Evolutionary conservation across 768 basidiomycete genomes (phyloP).

Genomic region (Phylloporus sp.): DNA sequence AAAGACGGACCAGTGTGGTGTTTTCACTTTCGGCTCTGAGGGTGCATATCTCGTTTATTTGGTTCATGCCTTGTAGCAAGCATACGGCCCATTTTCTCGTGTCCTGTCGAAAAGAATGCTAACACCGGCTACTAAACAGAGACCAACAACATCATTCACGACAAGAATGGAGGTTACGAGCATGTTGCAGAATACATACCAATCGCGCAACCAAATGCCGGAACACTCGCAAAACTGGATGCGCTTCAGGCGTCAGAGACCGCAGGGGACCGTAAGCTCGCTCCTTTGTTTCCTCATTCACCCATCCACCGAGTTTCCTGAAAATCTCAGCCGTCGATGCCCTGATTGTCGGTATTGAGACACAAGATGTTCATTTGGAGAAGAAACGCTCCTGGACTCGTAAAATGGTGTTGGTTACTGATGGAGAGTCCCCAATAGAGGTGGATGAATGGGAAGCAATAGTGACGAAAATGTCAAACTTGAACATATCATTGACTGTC

Average conservation of each 20-base stretch:
- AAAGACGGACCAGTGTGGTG: conserved; percentile 93
- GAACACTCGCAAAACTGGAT: conserved; percentile 62
- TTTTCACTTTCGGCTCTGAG: conserved; percentile 82
- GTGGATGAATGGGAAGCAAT: conserved; percentile 72
- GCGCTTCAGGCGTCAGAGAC: conserved; percentile 50
- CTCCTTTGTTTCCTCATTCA: neutral
- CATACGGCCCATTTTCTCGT: neutral
- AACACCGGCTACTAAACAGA: conserved; percentile 33
- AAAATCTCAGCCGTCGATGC: conserved; percentile 73
- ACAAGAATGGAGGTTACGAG: conserved; percentile 64
- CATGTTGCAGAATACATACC: conserved; percentile 66
- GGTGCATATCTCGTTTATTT: conserved; percentile 33
- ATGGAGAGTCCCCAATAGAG: conserved; percentile 73
- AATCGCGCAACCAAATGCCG: conserved; percentile 60
- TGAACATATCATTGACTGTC: conserved; percentile 57
- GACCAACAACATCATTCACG: conserved; percentile 61
- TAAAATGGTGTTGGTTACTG: conserved; percentile 79
- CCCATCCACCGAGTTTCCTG: neutral
- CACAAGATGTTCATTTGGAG: conserved; percentile 60
- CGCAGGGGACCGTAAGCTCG: conserved; percentile 59
- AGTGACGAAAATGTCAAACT: conserved; percentile 55
- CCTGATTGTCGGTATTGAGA: conserved; percentile 80
- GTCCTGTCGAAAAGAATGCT: neutral
- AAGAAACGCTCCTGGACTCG: conserved; percentile 81
- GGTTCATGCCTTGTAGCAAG: neutral